Conservation (phyloP, 169 alveolate genomes). For the Eimeria sp. region DNA sequence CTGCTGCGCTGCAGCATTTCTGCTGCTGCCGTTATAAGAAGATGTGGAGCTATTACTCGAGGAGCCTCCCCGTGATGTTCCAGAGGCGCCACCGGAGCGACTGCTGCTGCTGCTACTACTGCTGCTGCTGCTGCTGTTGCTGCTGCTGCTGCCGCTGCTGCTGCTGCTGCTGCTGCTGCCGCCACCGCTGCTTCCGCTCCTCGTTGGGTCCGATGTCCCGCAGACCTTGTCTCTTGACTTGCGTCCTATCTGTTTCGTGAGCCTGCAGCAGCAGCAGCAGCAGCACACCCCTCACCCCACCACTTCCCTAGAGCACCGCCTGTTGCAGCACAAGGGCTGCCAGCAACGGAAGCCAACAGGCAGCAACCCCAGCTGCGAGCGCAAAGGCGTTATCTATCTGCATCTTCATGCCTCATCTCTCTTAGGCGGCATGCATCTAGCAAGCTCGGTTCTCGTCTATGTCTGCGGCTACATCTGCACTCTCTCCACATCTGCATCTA, state of each 20-base stretch:
- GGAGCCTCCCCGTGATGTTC: background rate
- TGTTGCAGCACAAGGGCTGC: background rate
- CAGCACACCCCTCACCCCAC: background rate
- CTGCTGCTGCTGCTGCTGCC: conserved; percentile 29
- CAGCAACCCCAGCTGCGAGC: background rate
- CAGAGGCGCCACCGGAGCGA: conserved; percentile 19
- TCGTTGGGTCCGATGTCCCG: conserved; percentile 49
- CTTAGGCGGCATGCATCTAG: background rate
- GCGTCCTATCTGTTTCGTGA: conserved; percentile 60
- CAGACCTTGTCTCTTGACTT: conserved; percentile 56
- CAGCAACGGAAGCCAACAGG: background rate
- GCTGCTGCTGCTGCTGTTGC: background rate
- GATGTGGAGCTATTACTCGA: conserved; percentile 24
- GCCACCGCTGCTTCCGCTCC: conserved; percentile 71
- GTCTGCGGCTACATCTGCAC: background rate
- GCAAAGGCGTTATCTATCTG: background rate
- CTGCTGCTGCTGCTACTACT: conserved; percentile 55
- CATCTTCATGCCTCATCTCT: background rate
- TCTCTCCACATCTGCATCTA: background rate
- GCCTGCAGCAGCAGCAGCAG: too few species aligned
- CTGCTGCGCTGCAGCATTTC: conserved; percentile 45
- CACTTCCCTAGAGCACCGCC: background rate
- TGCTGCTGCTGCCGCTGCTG: background rate
- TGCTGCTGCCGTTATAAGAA: conserved; percentile 11
- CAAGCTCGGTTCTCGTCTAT: background rate